Base-by-base conservation (phyloP, 2,329 filamentous ascomycete genomes). In the Dothistroma pini region DNA sequence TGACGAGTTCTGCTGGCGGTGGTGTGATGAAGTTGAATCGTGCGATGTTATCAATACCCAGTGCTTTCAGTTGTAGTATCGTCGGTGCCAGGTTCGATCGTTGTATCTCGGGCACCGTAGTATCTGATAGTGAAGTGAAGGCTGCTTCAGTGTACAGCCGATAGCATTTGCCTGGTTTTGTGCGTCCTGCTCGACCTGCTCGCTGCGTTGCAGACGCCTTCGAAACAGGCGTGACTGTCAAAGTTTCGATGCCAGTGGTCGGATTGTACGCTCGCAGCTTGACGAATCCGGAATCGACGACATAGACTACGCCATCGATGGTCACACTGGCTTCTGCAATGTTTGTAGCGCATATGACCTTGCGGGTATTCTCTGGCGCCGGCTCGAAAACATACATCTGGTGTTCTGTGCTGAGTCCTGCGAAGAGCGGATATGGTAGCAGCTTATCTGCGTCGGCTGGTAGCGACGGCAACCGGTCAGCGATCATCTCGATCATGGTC, bases 251-350 rank as follows among this genome's bases (percentile, higher is more conserved):
- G 12, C 92, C 90, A 0, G 90, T 93, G 16, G 74, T 81, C 0
- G 93, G 91, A 67, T 96, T 89, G 76, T 91, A 97, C 7, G 90
- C 89, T 44, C 92, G 86, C 21, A 96, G 80, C 74, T 97, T 97
- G 66, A 96, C 92, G 72, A 91, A 97, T 1, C 95, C 95, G 57
- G 86, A 88, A 75, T 99, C 95, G 54, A 97, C 80, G 6, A 99
- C 93, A 71, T 91, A 96, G 58, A 92, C 87, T 62, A 97, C 93
- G 2, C 91, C 92, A 57, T 95, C 88, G 59, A 97, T 96, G 16
- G 95, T 97, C 49, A 99, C 89, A 1, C 91, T 96, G 4, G 95
- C 93, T 79, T 99, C 95, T 12, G 95, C 92, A 66, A 97, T 97
- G 73, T 97, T 97, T 61, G 95, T 97, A 4, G 91, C 89, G 66